Conservation (phyloP, 306 rosid species). For the Trifolium repens region DNA sequence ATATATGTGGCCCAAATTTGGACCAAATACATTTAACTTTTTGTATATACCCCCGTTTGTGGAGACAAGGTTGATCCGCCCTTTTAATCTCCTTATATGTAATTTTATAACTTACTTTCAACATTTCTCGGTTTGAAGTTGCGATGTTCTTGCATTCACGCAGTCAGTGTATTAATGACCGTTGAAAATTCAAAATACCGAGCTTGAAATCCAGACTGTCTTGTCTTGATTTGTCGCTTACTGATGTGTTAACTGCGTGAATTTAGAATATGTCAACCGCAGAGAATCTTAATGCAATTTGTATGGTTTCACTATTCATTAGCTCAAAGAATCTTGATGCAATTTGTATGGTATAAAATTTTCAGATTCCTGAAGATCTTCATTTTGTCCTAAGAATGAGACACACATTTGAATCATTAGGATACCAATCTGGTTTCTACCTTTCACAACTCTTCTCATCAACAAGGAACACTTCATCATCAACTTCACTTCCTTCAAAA, state of each 20-base stretch:
- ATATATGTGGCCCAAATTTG: too few species aligned
- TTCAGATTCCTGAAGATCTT: constrained; percentile 94
- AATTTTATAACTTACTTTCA: too few species aligned
- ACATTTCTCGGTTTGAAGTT: background rate
- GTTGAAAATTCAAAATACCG: background rate
- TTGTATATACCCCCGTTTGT: too few species aligned
- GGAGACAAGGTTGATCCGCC: background rate
- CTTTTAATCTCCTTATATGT: background rate
- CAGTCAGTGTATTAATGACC: background rate
- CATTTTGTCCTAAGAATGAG: constrained; percentile 99
- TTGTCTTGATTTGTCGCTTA: background rate
- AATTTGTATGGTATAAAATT: background rate
- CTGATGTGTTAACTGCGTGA: background rate
- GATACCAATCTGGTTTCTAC: constrained; percentile 93
- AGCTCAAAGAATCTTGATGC: background rate
- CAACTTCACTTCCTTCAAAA: constrained; percentile 69
- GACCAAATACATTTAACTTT: too few species aligned
- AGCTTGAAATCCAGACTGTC: background rate
- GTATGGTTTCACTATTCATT: background rate
- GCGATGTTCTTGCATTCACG: background rate
- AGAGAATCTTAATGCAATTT: background rate
- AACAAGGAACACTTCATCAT: constrained; percentile 68
- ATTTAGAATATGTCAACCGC: background rate
- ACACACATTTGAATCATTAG: constrained; percentile 96
- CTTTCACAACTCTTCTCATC: constrained; percentile 96